Evolutionary conservation across 192 early-diverging fungal genomes (phyloP), one percentile per base, ranked within the genome.

Genomic region (Entrophospora sp.): DNA sequence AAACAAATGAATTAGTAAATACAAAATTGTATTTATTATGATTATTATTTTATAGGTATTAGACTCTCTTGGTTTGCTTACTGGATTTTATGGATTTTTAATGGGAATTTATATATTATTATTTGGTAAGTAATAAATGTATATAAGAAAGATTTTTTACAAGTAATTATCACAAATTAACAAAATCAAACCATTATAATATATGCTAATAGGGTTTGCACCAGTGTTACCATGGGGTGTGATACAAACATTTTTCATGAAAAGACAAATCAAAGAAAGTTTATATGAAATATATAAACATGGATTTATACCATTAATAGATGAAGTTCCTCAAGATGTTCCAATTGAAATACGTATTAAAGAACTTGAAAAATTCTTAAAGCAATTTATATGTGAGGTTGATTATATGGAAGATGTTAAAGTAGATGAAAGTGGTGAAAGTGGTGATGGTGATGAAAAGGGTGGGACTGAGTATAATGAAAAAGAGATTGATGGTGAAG

Each of bases 61-160:
- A 32, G 62, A 64, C 28, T 48, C 34, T 24, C 20, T 64, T 22
- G 28, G 45, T 28, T 51, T 64, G 28, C 31, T 64, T 18, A 18
- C 62, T 18, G 62, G 62, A 49, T 64, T 64, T n/a, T 64, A 64
- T 36, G 45, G 27, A 25, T 18, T 64, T 12, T 14, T 64, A 12
- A 31, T 22, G 5, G 62, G 62, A 64, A 51, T 64, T 13, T 64
- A 64, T 37, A 28, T 64, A 20, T 64, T 34, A 14, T 16, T 31
- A 1, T 64, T 64, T 14, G 62, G 62, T 64, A 49, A 46, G n/a
- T 51, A 37, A 18, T 16, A n/a, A 25, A 0, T 5, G 20, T 58
- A 9, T 10, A 6, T 20, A 25, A 24, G 8, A 9, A 9, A 14
- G 14, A 48, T 48, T 18, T 48, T 18, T 18, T 48, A 18, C 45